These are phyloP conservation scores for Candida coquimbonensis DNA, from an alignment of 805 yeast genomes.

Conservation along the genomic window DNA sequence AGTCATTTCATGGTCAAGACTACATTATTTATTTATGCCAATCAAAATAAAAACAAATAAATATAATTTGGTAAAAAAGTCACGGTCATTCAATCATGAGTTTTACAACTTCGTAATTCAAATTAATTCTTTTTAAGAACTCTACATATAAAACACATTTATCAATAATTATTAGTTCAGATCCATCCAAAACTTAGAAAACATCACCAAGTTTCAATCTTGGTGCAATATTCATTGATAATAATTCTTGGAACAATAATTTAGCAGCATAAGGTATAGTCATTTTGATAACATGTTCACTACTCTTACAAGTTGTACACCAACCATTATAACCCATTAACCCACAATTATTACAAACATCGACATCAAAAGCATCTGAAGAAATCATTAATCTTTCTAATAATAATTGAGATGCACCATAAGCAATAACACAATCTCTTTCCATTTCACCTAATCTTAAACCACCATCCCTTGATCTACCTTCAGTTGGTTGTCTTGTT, in stretches of 20 bases:
- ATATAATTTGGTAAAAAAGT: too few species aligned
- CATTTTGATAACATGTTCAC: constrained; percentile 84
- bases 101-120: too few species aligned
- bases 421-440: constrained; percentile 98
- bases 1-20: too few species aligned
- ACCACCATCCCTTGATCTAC: constrained; percentile 99
- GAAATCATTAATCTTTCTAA: constrained; percentile 93
- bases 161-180: background rate
- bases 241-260: constrained; percentile 88
- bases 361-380: constrained; percentile 97
- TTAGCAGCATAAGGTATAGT: constrained; percentile 99
- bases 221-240: constrained; percentile 99
- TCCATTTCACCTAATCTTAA: constrained; percentile 99
- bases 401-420: constrained; percentile 93
- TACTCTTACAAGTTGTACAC: constrained; percentile 94
- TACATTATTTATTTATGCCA: too few species aligned
- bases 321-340: constrained; percentile 95
- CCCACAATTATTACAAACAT: constrained; percentile 89
- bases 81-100: too few species aligned
- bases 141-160: background rate
- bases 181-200: constrained; percentile 35
- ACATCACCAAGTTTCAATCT: constrained; percentile 85
- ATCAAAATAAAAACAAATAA: too few species aligned
- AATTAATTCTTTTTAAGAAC: too few species aligned
- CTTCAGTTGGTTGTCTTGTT: constrained; percentile 98